These are phyloP conservation scores for Lachancea mirantina DNA, from an alignment of 805 yeast species.

Conservation along the genomic window DNA sequence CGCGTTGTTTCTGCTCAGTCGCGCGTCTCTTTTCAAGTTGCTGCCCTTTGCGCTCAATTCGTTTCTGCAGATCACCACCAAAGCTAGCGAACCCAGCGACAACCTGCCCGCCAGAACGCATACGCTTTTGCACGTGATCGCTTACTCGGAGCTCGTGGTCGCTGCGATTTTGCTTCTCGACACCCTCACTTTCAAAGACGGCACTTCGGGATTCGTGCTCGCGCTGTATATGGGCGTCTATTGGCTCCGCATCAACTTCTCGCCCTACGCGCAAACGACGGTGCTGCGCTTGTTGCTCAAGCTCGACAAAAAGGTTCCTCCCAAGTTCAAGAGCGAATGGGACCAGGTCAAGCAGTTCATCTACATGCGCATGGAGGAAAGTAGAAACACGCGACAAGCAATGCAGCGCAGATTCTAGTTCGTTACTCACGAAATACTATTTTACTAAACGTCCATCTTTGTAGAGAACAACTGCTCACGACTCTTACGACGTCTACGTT, in stretches of 20 bases:
- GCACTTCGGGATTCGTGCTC: constrained; percentile 64
- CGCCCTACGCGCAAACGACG: constrained; percentile 35
- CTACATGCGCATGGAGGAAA: constrained; percentile 34
- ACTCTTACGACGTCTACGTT: background rate
- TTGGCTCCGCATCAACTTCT: constrained; percentile 63
- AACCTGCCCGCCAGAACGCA: too few relatives aligned
- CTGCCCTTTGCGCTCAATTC: constrained; percentile 55
- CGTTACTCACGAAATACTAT: too few relatives aligned
- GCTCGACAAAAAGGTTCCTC: constrained; percentile 30
- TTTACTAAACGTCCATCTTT: too few relatives aligned
- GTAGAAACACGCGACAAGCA: constrained; percentile 19
- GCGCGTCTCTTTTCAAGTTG: constrained; percentile 58
- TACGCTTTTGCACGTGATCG: constrained; percentile 33
- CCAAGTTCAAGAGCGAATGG: constrained; percentile 35
- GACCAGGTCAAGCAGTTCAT: constrained; percentile 34
- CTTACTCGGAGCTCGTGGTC: constrained; percentile 54
- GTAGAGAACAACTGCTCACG: too few relatives aligned
- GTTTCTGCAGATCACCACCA: constrained; percentile 45
- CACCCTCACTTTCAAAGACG: constrained; percentile 51
- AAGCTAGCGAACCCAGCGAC: constrained; percentile 12
- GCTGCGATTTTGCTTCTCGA: constrained; percentile 48
- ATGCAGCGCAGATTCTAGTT: background rate
- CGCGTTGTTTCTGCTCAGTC: constrained; percentile 53
- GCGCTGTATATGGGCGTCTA: constrained; percentile 50
- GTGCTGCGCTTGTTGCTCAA: constrained; percentile 25